A percentile compares a stretch with the other conserved stretches of the same genome.
Evolutionary conservation across 768 basidiomycete species (phyloP).

Genomic region (Porphyrellus cyaneotinctus): DNA sequence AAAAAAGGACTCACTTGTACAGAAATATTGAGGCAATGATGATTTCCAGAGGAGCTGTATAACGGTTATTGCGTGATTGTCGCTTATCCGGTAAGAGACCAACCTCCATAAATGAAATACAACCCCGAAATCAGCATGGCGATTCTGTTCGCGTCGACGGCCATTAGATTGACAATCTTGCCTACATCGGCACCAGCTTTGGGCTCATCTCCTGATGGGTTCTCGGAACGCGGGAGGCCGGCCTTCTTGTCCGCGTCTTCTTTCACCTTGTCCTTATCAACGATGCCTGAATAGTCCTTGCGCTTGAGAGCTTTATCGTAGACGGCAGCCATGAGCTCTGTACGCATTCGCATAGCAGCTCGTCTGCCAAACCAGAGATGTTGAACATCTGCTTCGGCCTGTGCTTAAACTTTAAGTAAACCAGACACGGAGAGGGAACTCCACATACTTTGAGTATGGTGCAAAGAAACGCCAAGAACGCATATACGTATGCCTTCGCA

Average conservation of each 20-base stretch:
- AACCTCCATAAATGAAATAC: constrained; percentile 69
- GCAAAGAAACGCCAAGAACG: constrained; percentile 67
- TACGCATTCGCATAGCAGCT: constrained; percentile 66
- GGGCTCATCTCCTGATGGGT: constrained; percentile 40
- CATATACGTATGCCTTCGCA: constrained; percentile 70
- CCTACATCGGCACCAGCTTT: constrained; percentile 82
- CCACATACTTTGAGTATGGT: constrained; percentile 31
- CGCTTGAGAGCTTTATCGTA: constrained; percentile 87
- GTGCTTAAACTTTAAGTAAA: neutral
- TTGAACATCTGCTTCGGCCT: constrained; percentile 65
- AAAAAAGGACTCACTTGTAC: constrained; percentile 51
- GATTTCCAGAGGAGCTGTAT: constrained; percentile 69
- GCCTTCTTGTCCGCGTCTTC: constrained; percentile 22
- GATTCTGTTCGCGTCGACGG: constrained; percentile 66
- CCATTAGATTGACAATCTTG: constrained; percentile 89
- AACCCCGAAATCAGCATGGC: constrained; percentile 49
- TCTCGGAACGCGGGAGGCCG: constrained; percentile 21
- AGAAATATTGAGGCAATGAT: constrained; percentile 68
- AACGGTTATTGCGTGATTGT: neutral
- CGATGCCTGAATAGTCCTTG: constrained; percentile 77
- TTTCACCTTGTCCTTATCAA: constrained; percentile 45
- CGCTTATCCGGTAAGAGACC: neutral
- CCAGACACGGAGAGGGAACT: neutral
- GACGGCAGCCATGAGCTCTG: constrained; percentile 79
- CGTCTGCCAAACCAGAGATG: constrained; percentile 81